These are phyloP conservation scores for Leptographium radiaticola DNA, from an alignment of 2,329 filamentous ascomycete species.

Conservation along the genomic window DNA sequence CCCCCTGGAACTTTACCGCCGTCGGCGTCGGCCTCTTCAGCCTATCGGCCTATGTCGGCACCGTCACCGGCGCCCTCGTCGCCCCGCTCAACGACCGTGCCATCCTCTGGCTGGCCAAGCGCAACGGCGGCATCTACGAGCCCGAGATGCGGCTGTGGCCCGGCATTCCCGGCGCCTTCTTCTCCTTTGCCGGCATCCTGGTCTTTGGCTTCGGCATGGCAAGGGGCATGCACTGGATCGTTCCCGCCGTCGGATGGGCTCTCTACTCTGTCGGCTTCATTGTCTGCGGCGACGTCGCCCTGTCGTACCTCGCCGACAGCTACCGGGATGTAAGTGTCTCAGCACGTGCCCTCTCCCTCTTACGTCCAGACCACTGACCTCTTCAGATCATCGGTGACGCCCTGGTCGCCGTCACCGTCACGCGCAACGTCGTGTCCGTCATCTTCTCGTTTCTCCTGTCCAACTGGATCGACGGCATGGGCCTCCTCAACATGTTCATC, in stretches of 20 bases:
- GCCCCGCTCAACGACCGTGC: neutral
- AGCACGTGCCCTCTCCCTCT: no score
- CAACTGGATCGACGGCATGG: neutral
- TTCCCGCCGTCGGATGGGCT: neutral
- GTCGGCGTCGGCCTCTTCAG: neutral
- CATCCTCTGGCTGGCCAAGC: neutral
- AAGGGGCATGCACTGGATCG: neutral
- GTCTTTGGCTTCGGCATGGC: neutral
- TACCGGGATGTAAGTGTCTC: neutral
- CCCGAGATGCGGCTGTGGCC: conserved; percentile 1
- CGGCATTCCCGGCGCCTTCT: neutral
- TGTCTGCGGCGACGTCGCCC: neutral
- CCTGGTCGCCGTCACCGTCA: neutral
- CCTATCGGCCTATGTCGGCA: neutral
- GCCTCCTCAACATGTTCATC: neutral
- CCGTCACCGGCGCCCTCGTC: neutral
- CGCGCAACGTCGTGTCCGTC: neutral
- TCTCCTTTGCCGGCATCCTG: neutral
- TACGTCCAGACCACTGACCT: no score
- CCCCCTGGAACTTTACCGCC: conserved; percentile 1
- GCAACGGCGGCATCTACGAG: neutral
- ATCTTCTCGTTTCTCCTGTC: neutral
- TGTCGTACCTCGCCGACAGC: neutral
- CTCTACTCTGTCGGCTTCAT: neutral
- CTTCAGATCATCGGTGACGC: neutral